These are phyloP conservation scores for Clonostachys sp. DNA, from an alignment of 2,329 filamentous ascomycete species.

Conservation along the genomic window DNA sequence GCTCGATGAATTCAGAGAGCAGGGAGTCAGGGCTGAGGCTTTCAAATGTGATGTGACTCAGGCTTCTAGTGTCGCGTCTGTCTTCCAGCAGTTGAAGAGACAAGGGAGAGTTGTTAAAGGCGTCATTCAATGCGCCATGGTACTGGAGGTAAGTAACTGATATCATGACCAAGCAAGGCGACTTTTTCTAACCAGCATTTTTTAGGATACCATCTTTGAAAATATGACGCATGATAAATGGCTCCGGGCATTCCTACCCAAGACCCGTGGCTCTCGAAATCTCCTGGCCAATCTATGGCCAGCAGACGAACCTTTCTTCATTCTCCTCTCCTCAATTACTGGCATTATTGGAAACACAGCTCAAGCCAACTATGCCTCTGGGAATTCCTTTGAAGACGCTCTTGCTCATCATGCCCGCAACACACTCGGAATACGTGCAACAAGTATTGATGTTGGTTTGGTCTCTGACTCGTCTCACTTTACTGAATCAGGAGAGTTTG, in stretches of 20 bases:
- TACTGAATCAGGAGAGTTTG: constrained; percentile 5
- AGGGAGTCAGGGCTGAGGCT: constrained; percentile 1
- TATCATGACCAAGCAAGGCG: neutral
- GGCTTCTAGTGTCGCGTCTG: neutral
- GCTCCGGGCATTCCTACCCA: constrained; percentile 6
- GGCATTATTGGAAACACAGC: constrained; percentile 8
- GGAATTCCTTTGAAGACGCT: constrained; percentile 9
- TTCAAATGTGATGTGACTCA: constrained; percentile 5
- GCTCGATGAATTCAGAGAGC: neutral
- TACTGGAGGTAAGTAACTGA: neutral
- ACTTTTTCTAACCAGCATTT: neutral
- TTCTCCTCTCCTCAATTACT: constrained; percentile 9
- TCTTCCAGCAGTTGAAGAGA: constrained; percentile 2
- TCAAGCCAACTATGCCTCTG: constrained; percentile 9
- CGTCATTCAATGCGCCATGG: constrained; percentile 8
- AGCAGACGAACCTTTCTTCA: constrained; percentile 6
- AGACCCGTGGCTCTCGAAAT: constrained; percentile 8
- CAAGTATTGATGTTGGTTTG: constrained; percentile 6
- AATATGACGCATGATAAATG: constrained; percentile 9
- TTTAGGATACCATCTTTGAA: constrained; percentile 10
- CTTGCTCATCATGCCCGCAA: constrained; percentile 4
- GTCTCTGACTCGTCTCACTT: constrained; percentile 9
- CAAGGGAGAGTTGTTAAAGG: constrained; percentile 3
- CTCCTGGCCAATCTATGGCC: constrained; percentile 3
- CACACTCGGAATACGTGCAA: constrained; percentile 1